Evolutionary conservation across 306 rosid species (phyloP), one percentile per base, ranked within the genome.

Genomic region (Purshia tridentata): DNA sequence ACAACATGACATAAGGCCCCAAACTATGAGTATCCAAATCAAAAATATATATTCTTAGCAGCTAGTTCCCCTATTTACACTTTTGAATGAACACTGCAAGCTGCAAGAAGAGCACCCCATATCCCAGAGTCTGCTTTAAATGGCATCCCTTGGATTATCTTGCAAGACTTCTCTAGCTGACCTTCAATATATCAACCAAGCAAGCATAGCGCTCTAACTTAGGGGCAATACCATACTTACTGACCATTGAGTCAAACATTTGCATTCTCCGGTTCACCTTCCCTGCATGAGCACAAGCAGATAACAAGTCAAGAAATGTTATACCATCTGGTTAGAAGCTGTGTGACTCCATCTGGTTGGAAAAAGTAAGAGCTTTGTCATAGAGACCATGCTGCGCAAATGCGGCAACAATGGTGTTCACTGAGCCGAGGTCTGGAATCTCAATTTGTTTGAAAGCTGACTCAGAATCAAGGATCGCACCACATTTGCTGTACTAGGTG

Each of bases 401-500:
- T 65, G 88, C 84, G 58, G 90, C 82, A 81, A 81, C 70, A 55
- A 81, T 74, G 45, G 81, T 84, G 68, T 79, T 81, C 84, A 84
- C 79, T n/a, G 90, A 84, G 56, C 84, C 81, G 6, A 84, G 29
- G 77, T 79, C 86, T 6, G 81, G 90, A 75, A 65, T 55, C 66
- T 81, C 76, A 71, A 81, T 86, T 63, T 81, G 81, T 46, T 60
- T 55, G 62, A 81, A 83, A 29, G 69, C 81, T 70, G 61, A 16
- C 60, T 80, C 85, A 65, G 87, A 65, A 19, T 78, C 77, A 35
- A 69, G 55, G 40, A 86, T 75, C 19, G 59, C 83, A 72, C 85
- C 89, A 53, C 85, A 83, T 80, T 83, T 83, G 65, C 85, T 75
- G 73, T 80, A 81, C 89, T 80, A 83, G 49, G 87, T 86, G 69